Base-by-base conservation (phyloP, 768 basidiomycete genomes). In the Boletus reticulatus region DNA sequence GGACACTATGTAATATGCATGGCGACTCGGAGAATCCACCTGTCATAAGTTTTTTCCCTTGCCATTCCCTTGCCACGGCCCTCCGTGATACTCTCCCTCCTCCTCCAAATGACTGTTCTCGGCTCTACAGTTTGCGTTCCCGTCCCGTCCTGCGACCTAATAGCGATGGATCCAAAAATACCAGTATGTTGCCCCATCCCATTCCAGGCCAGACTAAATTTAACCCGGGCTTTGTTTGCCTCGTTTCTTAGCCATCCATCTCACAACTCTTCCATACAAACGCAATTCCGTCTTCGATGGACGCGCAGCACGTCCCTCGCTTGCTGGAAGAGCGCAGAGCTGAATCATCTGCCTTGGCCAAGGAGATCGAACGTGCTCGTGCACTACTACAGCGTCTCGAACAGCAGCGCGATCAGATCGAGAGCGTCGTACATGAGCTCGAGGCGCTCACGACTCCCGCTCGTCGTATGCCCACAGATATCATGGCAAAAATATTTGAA, bases 391-490 rank as follows among this genome's bases (percentile, higher is more conserved):
- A 5, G 0, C 45, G 36, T 24, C 64, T 70, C 29, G 70, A 72
- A 29, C 46, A 31, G 1, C 53, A 60, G 22, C 57, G 59, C 5
- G 49, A 48, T 9, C 39, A 48, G 0, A 51, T 60, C 13, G 34
- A 54, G 6, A 46, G 4, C n/a, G 38, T 70, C 53, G 55, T 68
- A 14, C 58, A 56, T 1, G 62, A 70, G 45, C 62, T 70, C 44
- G 57, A 68, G 27, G 68, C 70, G 0, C 63, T 70, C 22, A 12
- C 62, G 14, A 68, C 68, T 11, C 70, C 68, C 50, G 52, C 68
- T 6, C 70, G 71, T 32, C 70, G 69, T 50, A 60, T 72, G 58
- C 69, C 69, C 47, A 68, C 59, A 12, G 69, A 70, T 52, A 59
- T 72, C 57, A 69, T 70, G 55, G 52, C 55, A 16, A 67, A 52